Evolutionary conservation across 202 grass and related monocot genomes (phyloP), one percentile per base, ranked within the genome.

Genomic region (Zoysia matrella): DNA sequence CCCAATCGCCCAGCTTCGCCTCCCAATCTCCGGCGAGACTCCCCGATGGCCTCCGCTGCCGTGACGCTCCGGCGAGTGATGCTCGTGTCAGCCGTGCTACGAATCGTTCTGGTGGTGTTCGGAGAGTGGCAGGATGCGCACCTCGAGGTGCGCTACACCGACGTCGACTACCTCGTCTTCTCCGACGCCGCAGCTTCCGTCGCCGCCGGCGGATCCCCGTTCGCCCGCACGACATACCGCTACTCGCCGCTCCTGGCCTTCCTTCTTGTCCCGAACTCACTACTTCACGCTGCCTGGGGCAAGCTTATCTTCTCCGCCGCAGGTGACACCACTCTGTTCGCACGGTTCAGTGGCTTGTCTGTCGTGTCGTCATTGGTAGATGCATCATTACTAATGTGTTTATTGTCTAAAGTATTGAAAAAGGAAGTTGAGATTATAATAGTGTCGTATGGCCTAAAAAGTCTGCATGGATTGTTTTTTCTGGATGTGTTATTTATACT

Each of bases 121-220:
- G 90, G 88, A 42, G 90, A 91, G 84, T 98, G 95, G 95, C 95
- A 98, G 80, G 95, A 98, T 9, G 82, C 92, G 0, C 86, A 98
- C 86, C 88, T 98, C 47, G 88, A 94, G 90, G 90, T 95, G 73
- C 88, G 90, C 52, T 98, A 94, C 70, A 98, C 90, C 68, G 92
- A 98, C 53, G 90, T 94, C 62, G 92, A 94, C 76, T 98, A 94
- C 88, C 86, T 98, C 74, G 88, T 98, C 65, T 98, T 98, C 83
- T 98, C 92, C 77, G 95, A 98, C 39, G 92, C 95, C 47, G 82
- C 95, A 6, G 86, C 90, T 8, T 78, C 94, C 77, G 88, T 98
- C 8, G 89, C 88, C 47, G 62, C 67, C 8, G 91, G 90, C 49
- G 86, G 76, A 9, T 92, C 96, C 18, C 96, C 96, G 30, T 95